Evolutionary conservation across 768 basidiomycete species (phyloP), one percentile per base, ranked within the genome.

Genomic region (Hemileccinum impolitum): DNA sequence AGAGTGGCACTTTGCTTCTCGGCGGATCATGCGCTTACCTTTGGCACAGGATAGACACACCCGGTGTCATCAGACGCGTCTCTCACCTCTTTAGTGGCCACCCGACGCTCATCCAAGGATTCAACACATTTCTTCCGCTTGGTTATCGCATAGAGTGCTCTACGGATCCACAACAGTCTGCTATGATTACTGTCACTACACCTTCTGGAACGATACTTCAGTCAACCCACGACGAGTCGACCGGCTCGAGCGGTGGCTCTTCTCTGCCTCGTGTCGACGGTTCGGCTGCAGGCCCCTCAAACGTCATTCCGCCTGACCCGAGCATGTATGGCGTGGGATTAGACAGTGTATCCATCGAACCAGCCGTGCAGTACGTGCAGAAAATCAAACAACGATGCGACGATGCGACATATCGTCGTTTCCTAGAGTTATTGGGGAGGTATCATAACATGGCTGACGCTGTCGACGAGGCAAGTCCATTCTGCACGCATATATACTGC

Each of bases 351-450:
- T 71, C 80, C 19, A 80, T 87, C 36, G 81, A 84, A 56, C 85
- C 82, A 15, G 96, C 96, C 0, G 85, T 98, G 48, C 84, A 91
- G 59, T 98, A 95, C 58, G 93, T 99, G 28, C 93, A 94, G 70
- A 93, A 93, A 71, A 96, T 98, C 69, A 97, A 96, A 67, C 85
- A 87, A 50, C 84, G 93, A 14, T 96, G 91, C 68, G 90, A 95
- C 53, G 80, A 90, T 0, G 91, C 93, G 14, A 93, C 88, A 5
- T 92, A 91, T 56, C 79, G 80, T 46, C 79, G 82, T 56, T 92
- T 92, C 60, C 68, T 91, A 21, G 86, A 87, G 57, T 85, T 91
- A 45, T 69, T 93, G 3, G 80, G 82, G 8, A 72, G 77, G 37
- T 82, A 84, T 62, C 79, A 85, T 47, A 72, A 79, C 53, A 72